Base-by-base conservation (phyloP, 192 early-diverging fungal species). In the Diversispora eburnea region DNA sequence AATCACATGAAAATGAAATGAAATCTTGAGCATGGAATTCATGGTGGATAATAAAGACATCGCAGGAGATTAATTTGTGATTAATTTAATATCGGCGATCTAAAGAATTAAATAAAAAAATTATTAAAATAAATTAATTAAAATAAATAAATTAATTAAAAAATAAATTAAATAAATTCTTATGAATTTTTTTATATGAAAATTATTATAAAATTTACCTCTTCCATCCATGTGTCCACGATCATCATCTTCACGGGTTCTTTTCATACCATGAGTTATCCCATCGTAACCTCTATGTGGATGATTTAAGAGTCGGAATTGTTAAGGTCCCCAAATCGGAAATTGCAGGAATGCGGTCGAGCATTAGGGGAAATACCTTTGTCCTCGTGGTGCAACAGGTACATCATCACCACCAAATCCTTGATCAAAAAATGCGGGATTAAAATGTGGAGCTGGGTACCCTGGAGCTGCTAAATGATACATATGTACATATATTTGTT, bases 351-450 rank as follows among this genome's bases (percentile, higher is more conserved):
- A 60, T 17, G 39, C 25, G 47, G 65, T n/a, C 48, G 65, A 20
- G 2, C 41, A 67, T 51, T 51, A 43, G 48, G 49, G 15, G 48
- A 69, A 55, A 57, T 64, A 73, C 72, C 72, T 73, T 73, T 64
- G 72, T 42, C 72, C 72, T 52, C 72, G 59, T 54, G 72, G 72
- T 49, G 72, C 72, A 17, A 73, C 72, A 42, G 72, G 72, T 49
- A 73, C 72, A 41, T 73, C 72, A 22, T 51, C 51, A 42, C 57
- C 57, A 10, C 52, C 72, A 33, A 25, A 73, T 42, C 72, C 72
- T 56, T 76, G 74, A 61, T 81, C 80, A 67, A 81, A 81, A 55
- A 81, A 81, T 60, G 80, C 80, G 8, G 80, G 80, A 74, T 81
- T 81, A 68, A 81, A 76, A 68, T 81, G 77, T 71, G 78, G 78